A percentile compares a stretch with the other conserved stretches of the same genome.
Evolutionary conservation across 495 filamentous ascomycete species (phyloP).

Genomic region (Trichocladium uniseriatum): DNA sequence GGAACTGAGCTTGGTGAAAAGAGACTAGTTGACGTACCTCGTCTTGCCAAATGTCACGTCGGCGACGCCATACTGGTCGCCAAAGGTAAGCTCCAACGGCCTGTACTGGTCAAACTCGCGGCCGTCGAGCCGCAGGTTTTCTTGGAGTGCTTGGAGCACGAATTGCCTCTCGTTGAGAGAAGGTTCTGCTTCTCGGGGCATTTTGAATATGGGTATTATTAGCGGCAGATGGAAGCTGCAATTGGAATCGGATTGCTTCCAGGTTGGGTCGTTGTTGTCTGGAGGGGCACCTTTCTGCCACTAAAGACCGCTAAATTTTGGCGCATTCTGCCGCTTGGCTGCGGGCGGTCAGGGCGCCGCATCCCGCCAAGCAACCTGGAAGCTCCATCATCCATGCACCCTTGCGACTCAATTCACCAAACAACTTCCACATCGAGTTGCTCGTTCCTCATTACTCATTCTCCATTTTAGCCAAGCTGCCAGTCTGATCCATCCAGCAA

Average conservation of each 20-base stretch:
- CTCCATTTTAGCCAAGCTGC: neutral
- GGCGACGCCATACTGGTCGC: conserved; percentile 82
- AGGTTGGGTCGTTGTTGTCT: conserved; percentile 2
- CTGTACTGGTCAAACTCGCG: conserved; percentile 72
- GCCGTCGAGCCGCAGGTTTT: conserved; percentile 74
- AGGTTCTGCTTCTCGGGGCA: conserved; percentile 84
- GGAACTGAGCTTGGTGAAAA: conserved; percentile 1
- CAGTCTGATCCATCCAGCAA: conserved; percentile 13
- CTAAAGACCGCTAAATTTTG: conserved; percentile 22
- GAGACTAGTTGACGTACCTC: conserved; percentile 43
- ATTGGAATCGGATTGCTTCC: conserved; percentile 13
- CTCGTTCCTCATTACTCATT: too few relatives aligned
- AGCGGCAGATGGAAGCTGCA: conserved; percentile 5
- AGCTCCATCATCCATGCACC: neutral
- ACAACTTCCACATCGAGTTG: neutral
- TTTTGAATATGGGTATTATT: conserved; percentile 31
- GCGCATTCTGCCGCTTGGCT: conserved; percentile 12
- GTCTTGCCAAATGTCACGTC: conserved; percentile 89
- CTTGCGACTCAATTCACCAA: neutral
- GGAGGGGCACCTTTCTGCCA: conserved; percentile 24
- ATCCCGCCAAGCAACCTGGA: neutral
- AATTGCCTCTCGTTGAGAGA: conserved; percentile 73
- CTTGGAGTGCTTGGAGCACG: conserved; percentile 61
- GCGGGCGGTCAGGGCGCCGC: neutral
- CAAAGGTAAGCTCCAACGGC: conserved; percentile 66